phyloP scores from a whole-genome alignment of 371 early-diverging fungal species.

The Mucor irregularis region DNA sequence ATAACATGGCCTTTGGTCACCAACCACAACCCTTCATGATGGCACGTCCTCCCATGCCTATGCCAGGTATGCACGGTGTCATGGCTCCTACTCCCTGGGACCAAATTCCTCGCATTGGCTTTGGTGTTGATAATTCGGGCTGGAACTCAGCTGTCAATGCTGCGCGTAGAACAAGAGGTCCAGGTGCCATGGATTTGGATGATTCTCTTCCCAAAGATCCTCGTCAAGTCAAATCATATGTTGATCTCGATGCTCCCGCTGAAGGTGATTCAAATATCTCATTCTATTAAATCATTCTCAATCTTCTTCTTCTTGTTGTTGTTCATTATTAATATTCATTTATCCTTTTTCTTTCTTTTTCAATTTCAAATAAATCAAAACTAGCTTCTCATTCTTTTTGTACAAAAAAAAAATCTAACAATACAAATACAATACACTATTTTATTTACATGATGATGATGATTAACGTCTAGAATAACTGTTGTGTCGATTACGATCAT shows the following conservation, averaged over 20 bases:
- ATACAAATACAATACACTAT: too few relatives aligned
- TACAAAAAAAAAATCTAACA: too few relatives aligned
- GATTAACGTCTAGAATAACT: too few relatives aligned
- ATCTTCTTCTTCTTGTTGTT: background rate
- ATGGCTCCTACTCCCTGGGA: conserved; percentile 62
- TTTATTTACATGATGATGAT: too few relatives aligned
- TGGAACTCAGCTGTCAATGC: conserved; percentile 12
- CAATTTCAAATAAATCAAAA: too few relatives aligned
- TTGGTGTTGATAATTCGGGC: conserved; percentile 35
- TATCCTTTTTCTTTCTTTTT: background rate
- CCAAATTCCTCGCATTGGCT: conserved; percentile 70
- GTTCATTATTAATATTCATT: conserved; percentile 23
- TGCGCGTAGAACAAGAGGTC: conserved; percentile 6
- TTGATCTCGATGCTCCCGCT: conserved; percentile 87
- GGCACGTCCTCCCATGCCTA: conserved; percentile 9
- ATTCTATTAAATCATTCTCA: conserved; percentile 31
- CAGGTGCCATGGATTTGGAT: conserved; percentile 27
- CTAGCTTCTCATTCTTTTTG: too few relatives aligned
- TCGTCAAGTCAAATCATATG: conserved; percentile 82
- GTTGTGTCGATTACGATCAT: background rate
- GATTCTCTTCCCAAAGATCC: conserved; percentile 57
- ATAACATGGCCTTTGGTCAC: conserved; percentile 1
- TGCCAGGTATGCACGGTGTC: conserved; percentile 25
- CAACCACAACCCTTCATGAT: conserved; percentile 22
- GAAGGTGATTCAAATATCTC: conserved; percentile 76